Evolutionary conservation across 495 filamentous ascomycete genomes (phyloP), one percentile per base, ranked within the genome.

Genomic region (Cenococcum geophilum): DNA sequence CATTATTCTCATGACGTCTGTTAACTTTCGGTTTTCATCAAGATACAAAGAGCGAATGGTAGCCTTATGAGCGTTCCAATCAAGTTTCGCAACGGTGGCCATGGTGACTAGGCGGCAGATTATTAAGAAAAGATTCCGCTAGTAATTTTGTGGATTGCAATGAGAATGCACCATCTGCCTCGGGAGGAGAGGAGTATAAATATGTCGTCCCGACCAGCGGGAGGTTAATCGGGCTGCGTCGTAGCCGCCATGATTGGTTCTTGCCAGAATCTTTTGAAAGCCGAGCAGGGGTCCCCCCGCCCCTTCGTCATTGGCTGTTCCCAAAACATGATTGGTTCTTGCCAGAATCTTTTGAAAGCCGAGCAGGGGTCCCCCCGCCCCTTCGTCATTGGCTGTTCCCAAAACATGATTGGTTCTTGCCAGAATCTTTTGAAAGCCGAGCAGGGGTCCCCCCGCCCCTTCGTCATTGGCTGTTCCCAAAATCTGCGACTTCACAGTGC

Each of bases 251-350:
- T 11, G 22, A 55, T 55, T 55, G 52, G 52, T 27, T 34, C 1
- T 32, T 55, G 8, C 52, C 52, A 55, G 27, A 55, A 55, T 55
- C 52, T 55, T 55, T 55, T 52, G 3, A 22, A 1, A 9, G 16
- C 25, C 25, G 4, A 20, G 25, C 25, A 32, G 27, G 27, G 27
- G 27, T 32, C 27, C 27, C 27, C 2, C 27, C 2, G 4, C 35
- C 18, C 21, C 10, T 11, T 21, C 22, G 5, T 18, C 47, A 20
- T 50, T 8, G 47, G n/a, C 47, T 50, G 47, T 50, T 50, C 47
- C 47, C 22, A 23, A 23, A 50, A 23, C 8, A 54, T 11, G 22
- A 55, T 55, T 55, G 52, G 52, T 27, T 34, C 1, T 32, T 55
- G 8, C 52, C 52, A 55, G 27, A 55, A 55, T 55, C 52, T 55